These are phyloP conservation scores for Agastache rugosa DNA, from an alignment of 257 asterid species.

Conservation along the genomic window DNA sequence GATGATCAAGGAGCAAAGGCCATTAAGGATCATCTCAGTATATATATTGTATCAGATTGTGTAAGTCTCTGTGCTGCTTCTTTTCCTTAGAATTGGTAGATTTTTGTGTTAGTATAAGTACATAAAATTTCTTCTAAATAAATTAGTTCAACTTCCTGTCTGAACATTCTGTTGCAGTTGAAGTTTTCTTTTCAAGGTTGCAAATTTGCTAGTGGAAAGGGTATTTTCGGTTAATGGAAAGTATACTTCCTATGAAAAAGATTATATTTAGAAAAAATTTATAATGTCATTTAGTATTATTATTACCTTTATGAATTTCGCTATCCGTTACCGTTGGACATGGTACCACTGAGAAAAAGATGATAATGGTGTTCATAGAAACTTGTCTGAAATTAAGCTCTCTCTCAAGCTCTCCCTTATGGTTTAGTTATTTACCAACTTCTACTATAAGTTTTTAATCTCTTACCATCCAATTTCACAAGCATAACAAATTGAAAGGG, in stretches of 20 bases:
- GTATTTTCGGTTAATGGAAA: background rate
- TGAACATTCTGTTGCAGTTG: background rate
- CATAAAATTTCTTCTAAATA: conserved; percentile 17
- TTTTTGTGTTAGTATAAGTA: background rate
- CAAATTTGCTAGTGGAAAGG: background rate
- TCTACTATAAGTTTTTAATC: background rate
- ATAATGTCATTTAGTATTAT: background rate
- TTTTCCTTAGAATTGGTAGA: conserved; percentile 13
- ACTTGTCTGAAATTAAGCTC: background rate
- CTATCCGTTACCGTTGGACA: background rate
- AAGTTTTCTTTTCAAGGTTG: background rate
- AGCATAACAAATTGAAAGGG: too few relatives aligned
- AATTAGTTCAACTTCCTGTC: background rate
- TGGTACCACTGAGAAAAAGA: conserved; percentile 10
- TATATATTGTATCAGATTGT: background rate
- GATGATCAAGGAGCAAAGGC: background rate
- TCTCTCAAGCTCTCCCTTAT: background rate
- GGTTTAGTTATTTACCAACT: background rate
- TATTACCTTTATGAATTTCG: conserved; percentile 3
- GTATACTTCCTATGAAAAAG: background rate
- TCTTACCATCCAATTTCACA: background rate
- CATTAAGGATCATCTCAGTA: background rate
- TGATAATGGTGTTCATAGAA: background rate
- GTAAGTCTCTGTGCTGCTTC: background rate
- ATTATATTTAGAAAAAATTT: background rate